Base-by-base conservation (phyloP, 768 basidiomycete genomes). In the Chalciporus piperatus region DNA sequence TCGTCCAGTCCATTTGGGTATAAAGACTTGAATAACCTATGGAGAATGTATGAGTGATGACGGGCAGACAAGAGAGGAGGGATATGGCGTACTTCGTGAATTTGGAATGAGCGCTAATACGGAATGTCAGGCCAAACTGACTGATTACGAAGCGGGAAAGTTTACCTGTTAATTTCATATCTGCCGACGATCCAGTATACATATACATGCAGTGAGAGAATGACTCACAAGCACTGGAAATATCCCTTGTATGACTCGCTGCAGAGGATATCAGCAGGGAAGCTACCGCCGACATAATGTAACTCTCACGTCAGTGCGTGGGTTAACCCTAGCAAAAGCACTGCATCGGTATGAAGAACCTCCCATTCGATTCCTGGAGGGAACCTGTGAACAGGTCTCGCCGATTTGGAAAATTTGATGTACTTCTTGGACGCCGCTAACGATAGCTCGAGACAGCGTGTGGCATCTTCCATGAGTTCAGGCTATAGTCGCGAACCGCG, bases 221-320 rank as follows among this genome's bases (percentile, higher is more conserved):
- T 13, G 12, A 76, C 76, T 67, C 66, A 89, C 81, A 89, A 74
- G 72, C 87, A 89, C 58, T 89, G 87, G 8, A 89, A 59, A 63
- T 90, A 90, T 30, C 88, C 89, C 74, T 80, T 82, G 65, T 89
- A 89, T 2, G 83, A 82, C 68, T 90, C 88, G 50, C 85, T 88
- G 46, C 22, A 42, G 33, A 32, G 22, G 35, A 50, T n/a, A 22
- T 57, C 46, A 65, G 40, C 1, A 4, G 48, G n/a, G 17, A 19
- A 20, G 50, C 41, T 3, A 51, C 25, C 47, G 32, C 27, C 35
- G 35, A 22, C 33, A 11, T n/a, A 48, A 25, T 6, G 33, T 20
- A 13, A 27, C 7, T 12, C 78, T 19, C 56, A 87, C 87, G 81
- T 83, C 37, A 90, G 67, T 9, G 84, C 87, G 58, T 84, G 79